Evolutionary conservation across 2,329 filamentous ascomycete genomes (phyloP).

Genomic region (Mollisiaceae sp.): DNA sequence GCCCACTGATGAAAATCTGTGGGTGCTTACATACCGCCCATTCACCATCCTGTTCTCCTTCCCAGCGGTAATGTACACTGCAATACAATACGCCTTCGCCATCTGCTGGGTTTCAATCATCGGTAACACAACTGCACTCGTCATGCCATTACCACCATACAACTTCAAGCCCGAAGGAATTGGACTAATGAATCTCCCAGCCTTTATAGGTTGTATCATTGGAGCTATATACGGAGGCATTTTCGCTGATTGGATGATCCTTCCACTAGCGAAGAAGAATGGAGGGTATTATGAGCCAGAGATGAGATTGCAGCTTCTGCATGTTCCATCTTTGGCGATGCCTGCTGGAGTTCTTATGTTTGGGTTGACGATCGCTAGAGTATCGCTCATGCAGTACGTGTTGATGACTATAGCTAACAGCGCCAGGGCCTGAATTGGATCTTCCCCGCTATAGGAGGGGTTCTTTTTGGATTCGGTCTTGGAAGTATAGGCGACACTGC

Average conservation of each 20-base stretch:
- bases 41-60: background rate
- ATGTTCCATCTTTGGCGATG: background rate
- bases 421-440: background rate
- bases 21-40: background rate
- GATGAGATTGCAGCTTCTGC: background rate
- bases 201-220: background rate
- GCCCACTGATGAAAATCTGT: background rate
- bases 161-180: background rate
- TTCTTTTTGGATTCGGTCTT: background rate
- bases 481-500: background rate
- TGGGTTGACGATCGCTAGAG: background rate
- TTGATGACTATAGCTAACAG: background rate
- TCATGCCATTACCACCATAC: background rate
- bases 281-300: background rate
- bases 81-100: background rate
- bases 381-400: background rate
- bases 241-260: constrained; percentile 1
- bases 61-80: background rate
- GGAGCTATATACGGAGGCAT: background rate
- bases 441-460: background rate
- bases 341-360: background rate
- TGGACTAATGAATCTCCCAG: background rate
- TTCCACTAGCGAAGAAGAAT: background rate
- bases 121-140: background rate
- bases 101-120: background rate